Evolutionary conservation across 257 asterid genomes (phyloP), one percentile per base, ranked within the genome.

Genomic region (Verbascum thapsus): DNA sequence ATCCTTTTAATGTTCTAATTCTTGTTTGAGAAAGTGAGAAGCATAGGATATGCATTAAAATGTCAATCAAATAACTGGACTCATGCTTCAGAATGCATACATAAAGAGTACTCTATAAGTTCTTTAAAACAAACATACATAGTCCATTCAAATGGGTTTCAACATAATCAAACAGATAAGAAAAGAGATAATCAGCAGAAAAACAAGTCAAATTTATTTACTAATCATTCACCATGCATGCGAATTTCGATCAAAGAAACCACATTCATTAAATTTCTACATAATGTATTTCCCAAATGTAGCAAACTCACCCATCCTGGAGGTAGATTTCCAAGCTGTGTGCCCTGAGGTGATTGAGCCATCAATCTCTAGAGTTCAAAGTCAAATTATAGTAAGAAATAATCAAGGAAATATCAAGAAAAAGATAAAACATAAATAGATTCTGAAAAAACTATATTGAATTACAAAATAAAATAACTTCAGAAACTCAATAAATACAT

Each of bases 301-400:
- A 61, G 50, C 40, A 71, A 72, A 70, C 96, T 87, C 79, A 92
- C 97, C 97, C 99, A 92, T 81, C 92, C 99, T 40, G 83, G 72
- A 51, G 96, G 96, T 54, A 92, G 75, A 57, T 74, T 73, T 54
- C 87, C 85, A 53, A 66, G 66, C 15, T 76, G 63, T 37, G 53
- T 59, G 73, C 72, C 45, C 69, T 80, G 88, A 74, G 76, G 51
- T 67, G 77, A 64, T 58, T 37, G 85, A 60, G 74, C 54, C 50
- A 74, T 95, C 77, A 70, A 60, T 69, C 76, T 79, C 97, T 92
- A 72, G 61, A 70, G 69, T 40, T 43, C 62, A 70, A 78, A 69
- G 44, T 64, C 64, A 63, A 38, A 52, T 52, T 55, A 63, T 47
- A 59, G 40, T 45, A 56, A 39, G 17, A 52, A 50, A 53, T 20